Conservation (phyloP, 2,329 filamentous ascomycete species). For the Hymenotorrendiella dingleyae region DNA sequence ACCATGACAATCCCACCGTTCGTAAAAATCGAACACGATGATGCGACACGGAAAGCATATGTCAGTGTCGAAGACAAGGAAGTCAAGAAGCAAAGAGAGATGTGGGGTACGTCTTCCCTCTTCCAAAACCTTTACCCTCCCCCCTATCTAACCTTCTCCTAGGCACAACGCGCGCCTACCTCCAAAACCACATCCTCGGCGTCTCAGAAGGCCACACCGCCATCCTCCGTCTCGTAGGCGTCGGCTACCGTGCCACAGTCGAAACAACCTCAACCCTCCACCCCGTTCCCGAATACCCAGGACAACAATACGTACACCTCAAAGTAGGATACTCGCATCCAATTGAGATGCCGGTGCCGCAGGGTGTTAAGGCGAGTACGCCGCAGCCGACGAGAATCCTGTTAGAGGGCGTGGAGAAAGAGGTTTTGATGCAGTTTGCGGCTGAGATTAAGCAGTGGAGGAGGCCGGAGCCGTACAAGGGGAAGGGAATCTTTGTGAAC, state of each 20-base stretch:
- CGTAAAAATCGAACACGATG: constrained; percentile 64
- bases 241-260: constrained; percentile 87
- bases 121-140: not conserved
- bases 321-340: constrained; percentile 97
- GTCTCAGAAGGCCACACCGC: constrained; percentile 96
- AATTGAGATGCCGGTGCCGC: constrained; percentile 79
- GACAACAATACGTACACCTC: constrained; percentile 82
- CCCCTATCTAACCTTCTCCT: not conserved
- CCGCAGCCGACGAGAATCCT: constrained; percentile 89
- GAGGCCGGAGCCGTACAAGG: constrained; percentile 94
- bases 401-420: constrained; percentile 80
- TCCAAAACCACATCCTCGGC: constrained; percentile 85
- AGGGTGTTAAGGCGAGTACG: constrained; percentile 77
- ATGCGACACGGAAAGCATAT: constrained; percentile 53
- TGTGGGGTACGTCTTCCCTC: constrained; percentile 69
- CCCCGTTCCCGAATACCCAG: constrained; percentile 61
- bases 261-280: constrained; percentile 69
- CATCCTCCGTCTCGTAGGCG: constrained; percentile 86
- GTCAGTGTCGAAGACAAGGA: constrained; percentile 65
- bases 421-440: constrained; percentile 85
- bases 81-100: constrained; percentile 73
- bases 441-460: constrained; percentile 85
- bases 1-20: constrained; percentile 75
- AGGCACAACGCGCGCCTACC: constrained; percentile 87
- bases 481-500: constrained; percentile 97